phyloP scores from a whole-genome alignment of 2,329 filamentous ascomycete species.

The Hypocrella siamensis region DNA sequence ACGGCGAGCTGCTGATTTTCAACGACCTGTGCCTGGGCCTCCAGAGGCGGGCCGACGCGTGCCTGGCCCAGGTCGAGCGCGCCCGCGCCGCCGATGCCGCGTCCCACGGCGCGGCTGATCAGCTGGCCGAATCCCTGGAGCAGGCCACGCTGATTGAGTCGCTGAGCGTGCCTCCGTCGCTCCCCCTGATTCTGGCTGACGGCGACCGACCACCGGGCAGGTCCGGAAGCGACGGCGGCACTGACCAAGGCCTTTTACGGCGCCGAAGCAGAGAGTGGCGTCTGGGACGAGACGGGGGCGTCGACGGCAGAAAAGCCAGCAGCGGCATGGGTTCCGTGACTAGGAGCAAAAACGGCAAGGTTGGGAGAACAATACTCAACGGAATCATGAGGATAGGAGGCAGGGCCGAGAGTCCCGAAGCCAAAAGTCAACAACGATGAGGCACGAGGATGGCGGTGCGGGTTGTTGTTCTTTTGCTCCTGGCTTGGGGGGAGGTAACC shows the following conservation, averaged over 20 bases:
- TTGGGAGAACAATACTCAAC: slow-evolving; percentile 25
- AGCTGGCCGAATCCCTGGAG: slow-evolving; percentile 33
- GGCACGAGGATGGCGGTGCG: neutral
- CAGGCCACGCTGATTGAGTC: slow-evolving; percentile 22
- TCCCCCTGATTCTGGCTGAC: slow-evolving; percentile 12
- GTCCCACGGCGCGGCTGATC: slow-evolving; percentile 14
- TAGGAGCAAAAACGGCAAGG: slow-evolving; percentile 21
- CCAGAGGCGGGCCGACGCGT: slow-evolving; percentile 34
- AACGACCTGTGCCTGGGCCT: slow-evolving; percentile 33
- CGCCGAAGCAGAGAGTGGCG: slow-evolving; percentile 17
- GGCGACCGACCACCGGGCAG: slow-evolving; percentile 27
- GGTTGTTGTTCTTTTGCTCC: neutral
- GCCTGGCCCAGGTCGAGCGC: slow-evolving; percentile 31
- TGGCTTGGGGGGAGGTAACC: too few species aligned
- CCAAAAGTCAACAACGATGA: slow-evolving; percentile 11
- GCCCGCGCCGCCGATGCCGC: slow-evolving; percentile 22
- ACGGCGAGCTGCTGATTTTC: slow-evolving; percentile 39
- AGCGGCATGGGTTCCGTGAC: slow-evolving; percentile 13
- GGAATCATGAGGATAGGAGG: slow-evolving; percentile 28
- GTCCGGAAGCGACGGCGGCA: slow-evolving; percentile 30
- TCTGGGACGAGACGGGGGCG: slow-evolving; percentile 8
- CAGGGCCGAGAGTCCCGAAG: slow-evolving; percentile 24
- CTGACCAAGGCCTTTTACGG: slow-evolving; percentile 9
- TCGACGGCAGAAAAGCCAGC: slow-evolving; percentile 12
- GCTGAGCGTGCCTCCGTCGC: slow-evolving; percentile 14